phyloP scores from a whole-genome alignment of 2,329 filamentous ascomycete genomes.

The Cladosporium sp. region DNA sequence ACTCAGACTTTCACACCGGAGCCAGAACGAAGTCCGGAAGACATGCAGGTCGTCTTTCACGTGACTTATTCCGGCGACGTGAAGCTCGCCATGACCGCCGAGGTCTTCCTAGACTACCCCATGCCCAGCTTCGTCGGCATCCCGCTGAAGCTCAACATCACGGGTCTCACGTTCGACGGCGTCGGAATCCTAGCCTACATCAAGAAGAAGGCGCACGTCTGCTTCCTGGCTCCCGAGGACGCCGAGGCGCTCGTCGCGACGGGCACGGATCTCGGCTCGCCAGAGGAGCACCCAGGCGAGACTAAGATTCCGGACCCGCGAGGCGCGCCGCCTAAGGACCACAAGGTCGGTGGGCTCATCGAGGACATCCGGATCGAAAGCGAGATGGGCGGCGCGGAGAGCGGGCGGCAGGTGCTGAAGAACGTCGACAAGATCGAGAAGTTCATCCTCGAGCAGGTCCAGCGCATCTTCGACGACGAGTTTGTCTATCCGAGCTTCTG shows the following conservation, averaged over 20 bases:
- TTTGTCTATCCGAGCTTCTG: constrained; percentile 98
- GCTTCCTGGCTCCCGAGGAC: constrained; percentile 88
- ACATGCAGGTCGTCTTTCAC: constrained; percentile 87
- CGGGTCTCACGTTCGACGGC: constrained; percentile 89
- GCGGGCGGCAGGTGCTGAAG: constrained; percentile 89
- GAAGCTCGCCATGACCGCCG: constrained; percentile 80
- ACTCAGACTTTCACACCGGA: constrained; percentile 46
- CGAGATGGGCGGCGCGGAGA: constrained; percentile 89
- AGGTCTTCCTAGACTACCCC: constrained; percentile 94
- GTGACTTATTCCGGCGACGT: constrained; percentile 86
- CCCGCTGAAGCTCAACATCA: constrained; percentile 89
- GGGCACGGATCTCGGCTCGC: constrained; percentile 20
- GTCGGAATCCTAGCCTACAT: constrained; percentile 90
- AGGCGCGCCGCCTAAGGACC: constrained; percentile 16
- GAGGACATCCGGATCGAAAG: constrained; percentile 95
- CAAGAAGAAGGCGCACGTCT: constrained; percentile 82
- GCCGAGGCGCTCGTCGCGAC: constrained; percentile 57
- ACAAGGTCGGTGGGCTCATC: constrained; percentile 60
- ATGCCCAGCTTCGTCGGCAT: constrained; percentile 98
- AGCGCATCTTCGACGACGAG: constrained; percentile 96
- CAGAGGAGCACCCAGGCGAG: constrained; percentile 15
- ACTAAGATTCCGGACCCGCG: constrained; percentile 9
- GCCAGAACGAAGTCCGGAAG: constrained; percentile 71
- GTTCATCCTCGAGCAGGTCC: constrained; percentile 93
- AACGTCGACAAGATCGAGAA: constrained; percentile 98